Percentiles rank a stretch among this genome's conserved stretches.
Evolutionary conservation across 2,329 filamentous ascomycete genomes (phyloP).

Genomic region (Fusarium avenaceum): DNA sequence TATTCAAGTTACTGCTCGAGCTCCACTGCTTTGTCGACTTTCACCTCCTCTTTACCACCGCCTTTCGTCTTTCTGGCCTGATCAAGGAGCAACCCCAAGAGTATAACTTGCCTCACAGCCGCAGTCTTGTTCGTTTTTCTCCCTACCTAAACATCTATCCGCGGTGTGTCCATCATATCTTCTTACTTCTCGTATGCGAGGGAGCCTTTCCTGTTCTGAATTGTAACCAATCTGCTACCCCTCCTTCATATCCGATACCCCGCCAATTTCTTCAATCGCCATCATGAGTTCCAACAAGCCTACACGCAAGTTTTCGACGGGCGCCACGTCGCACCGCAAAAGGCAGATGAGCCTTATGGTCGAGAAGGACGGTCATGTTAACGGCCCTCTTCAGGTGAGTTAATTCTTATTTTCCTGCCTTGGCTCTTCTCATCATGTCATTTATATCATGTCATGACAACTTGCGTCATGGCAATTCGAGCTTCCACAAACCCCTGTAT

Average conservation of each 20-base stretch:
- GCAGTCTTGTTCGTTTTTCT: conserved; percentile 24
- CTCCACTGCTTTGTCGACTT: conserved; percentile 49
- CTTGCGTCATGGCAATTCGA: conserved; percentile 28
- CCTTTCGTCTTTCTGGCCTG: conserved; percentile 46
- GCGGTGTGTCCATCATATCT: conserved; percentile 14
- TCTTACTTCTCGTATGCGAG: conserved; percentile 19
- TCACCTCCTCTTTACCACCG: conserved; percentile 46
- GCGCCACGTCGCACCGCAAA: conserved; percentile 61
- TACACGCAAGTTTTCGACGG: conserved; percentile 59
- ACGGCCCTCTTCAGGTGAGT: conserved; percentile 62
- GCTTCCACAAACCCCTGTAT: conserved; percentile 4
- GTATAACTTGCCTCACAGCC: conserved; percentile 42
- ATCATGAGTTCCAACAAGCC: conserved; percentile 48
- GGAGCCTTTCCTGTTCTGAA: conserved; percentile 5
- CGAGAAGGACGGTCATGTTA: conserved; percentile 60
- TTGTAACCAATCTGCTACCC: conserved; percentile 23
- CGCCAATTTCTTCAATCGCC: conserved; percentile 30
- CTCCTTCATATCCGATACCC: conserved; percentile 28
- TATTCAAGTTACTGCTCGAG: conserved; percentile 26
- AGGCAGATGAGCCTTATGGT: conserved; percentile 61
- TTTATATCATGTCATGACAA: conserved; percentile 36
- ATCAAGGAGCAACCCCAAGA: conserved; percentile 38
- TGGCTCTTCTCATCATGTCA: background rate
- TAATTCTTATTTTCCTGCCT: background rate
- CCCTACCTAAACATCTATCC: conserved; percentile 28